phyloP scores from a whole-genome alignment of 306 rosid species.

The Spatholobus suberectus region DNA sequence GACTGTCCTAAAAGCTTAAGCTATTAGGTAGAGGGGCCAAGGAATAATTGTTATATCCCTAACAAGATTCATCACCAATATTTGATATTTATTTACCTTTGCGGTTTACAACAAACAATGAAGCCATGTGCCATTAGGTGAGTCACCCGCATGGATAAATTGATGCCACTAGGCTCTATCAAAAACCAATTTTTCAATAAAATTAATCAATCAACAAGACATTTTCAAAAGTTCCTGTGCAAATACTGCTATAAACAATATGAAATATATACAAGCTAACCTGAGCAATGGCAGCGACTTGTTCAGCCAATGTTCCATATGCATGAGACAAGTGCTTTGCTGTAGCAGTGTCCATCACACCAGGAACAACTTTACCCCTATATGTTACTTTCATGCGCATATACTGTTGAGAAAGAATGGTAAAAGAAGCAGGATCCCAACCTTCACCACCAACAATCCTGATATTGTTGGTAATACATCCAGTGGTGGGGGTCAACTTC shows the following conservation, averaged over 20 bases:
- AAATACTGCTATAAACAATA: background rate
- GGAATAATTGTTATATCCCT: background rate
- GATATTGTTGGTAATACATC: slow-evolving; percentile 62
- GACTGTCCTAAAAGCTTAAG: background rate
- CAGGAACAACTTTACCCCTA: slow-evolving; percentile 76
- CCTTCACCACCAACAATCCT: slow-evolving; percentile 75
- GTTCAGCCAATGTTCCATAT: slow-evolving; percentile 74
- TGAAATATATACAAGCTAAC: slow-evolving; percentile 47
- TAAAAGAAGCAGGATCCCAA: slow-evolving; percentile 83
- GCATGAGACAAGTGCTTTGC: slow-evolving; percentile 87
- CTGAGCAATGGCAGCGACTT: slow-evolving; percentile 85
- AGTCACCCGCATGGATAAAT: background rate
- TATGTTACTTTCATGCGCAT: slow-evolving; percentile 69
- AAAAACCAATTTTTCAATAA: background rate
- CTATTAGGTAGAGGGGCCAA: background rate
- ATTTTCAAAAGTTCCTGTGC: background rate
- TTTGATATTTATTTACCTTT: background rate
- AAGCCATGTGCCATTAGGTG: background rate
- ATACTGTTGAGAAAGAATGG: slow-evolving; percentile 78
- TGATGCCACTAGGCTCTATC: background rate
- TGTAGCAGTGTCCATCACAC: slow-evolving; percentile 76
- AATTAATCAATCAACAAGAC: background rate
- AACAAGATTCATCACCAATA: background rate
- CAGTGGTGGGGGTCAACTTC: slow-evolving; percentile 63
- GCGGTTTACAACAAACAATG: background rate